Base-by-base conservation (phyloP, 2,329 filamentous ascomycete species). In the Colletotrichum somersetense region DNA sequence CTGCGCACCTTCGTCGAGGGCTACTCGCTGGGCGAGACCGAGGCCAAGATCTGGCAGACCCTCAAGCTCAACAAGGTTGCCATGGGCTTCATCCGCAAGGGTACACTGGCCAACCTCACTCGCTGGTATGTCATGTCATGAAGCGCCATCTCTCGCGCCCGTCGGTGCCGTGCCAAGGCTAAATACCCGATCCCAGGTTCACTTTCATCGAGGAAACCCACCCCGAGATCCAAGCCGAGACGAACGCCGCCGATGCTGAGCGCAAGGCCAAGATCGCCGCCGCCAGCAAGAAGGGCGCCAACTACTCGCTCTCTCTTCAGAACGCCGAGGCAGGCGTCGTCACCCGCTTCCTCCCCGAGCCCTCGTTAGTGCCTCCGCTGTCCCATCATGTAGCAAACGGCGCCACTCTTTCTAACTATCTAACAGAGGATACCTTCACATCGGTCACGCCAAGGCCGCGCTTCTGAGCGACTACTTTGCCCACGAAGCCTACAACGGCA, bases 381-480 rank as follows among this genome's bases (percentile, higher is more conserved):
- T 42, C 42, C 12, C 18, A 57, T 20, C 10, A 53, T 14, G 2
- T 12, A 3, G 8, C 7, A n/a, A 35, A 33, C 26, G 23, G 7
- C 23, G 20, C 3, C 6, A 3, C 33, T 33, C 3, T n/a, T 7
- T 57, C 59, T 71, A 67, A 71, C 14, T 23, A 6, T 1, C 40
- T 30, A 50, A 56, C 50, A 71, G 67, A 72, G 70, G 70, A 59
- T 83, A 97, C 80, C 90, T 98, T 56, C 96, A 98, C 84, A 97
- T 98, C 75, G 96, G 96, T 66, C 96, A 98, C 85, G 94, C 95
- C 76, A 98, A 98, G 85, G 95, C 95, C 40, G 95, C 95, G 7
- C 88, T 97, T 67, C 90, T 98, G 69, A 97, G 96, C 85, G 95
- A 98, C 81, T 98, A 97, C 87, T 98, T 98, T 77, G 96, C 95